Evolutionary conservation across 306 rosid genomes (phyloP), one percentile per base, ranked within the genome.

Genomic region (Ormosia emarginata): DNA sequence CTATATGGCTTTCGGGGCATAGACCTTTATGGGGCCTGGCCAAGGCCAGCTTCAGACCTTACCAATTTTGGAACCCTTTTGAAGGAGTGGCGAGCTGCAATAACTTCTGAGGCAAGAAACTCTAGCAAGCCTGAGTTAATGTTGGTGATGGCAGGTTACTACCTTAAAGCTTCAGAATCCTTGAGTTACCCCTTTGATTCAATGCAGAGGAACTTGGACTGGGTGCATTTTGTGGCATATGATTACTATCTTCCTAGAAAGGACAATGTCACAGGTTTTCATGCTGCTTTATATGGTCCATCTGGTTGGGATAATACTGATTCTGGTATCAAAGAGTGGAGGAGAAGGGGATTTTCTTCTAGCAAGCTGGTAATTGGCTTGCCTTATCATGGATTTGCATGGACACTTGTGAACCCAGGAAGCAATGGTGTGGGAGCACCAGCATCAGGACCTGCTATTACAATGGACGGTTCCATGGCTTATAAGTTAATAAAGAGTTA

Each of bases 361-460:
- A 79, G 8, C 50, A 87, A 89, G 56, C 65, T 91, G 56, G 85
- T 87, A 30, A 37, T 91, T 24, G 88, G 85, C 0, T 80, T 91
- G 74, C 90, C 91, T 80, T 91, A 84, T 64, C 83, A 82, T 81
- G 92, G 94, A 40, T 85, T 58, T 65, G 88, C 84, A 3, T 91
- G 89, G 92, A 64, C 6, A 44, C 84, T 91, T 2, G 79, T 39
- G 52, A 77, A 63, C 59, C 86, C 74, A 17, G 46, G 81, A 73
- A 74, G 62, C 30, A 69, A 8, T 39, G 40, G 52, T 0, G 78
- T 91, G 3, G 95, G 87, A 32, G 15, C 77, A 66, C 79, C 73
- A 2, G 75, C 90, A 4, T 69, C 69, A 9, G 91, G 94, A 53
- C 84, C 84, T 24, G 86, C 84, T 2, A 30, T 75, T 37, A 86